Conservation (phyloP, 805 yeast genomes). For the Martiniozyma abietophila region DNA sequence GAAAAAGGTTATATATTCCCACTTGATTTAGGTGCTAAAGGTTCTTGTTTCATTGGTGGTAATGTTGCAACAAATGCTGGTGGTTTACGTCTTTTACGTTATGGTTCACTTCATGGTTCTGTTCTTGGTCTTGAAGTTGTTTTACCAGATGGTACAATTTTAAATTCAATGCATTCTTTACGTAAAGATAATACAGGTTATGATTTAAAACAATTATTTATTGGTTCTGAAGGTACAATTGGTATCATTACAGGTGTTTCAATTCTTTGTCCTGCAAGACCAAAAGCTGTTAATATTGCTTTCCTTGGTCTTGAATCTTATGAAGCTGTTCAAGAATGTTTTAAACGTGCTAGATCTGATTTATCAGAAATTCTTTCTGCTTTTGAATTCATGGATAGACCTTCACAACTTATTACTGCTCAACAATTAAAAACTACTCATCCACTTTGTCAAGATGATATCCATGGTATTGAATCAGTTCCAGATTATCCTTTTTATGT, state of each 20-base stretch:
- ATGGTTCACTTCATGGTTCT: constrained; percentile 88
- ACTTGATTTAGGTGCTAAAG: constrained; percentile 90
- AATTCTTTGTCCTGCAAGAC: constrained; percentile 81
- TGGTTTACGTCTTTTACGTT: constrained; percentile 77
- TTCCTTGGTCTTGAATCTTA: constrained; percentile 74
- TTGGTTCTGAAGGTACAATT: constrained; percentile 89
- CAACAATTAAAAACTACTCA: constrained; percentile 50
- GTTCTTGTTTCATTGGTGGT: constrained; percentile 94
- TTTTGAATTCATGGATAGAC: constrained; percentile 85
- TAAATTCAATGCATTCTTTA: constrained; percentile 72
- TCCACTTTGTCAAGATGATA: constrained; percentile 61
- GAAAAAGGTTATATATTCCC: constrained; percentile 90
- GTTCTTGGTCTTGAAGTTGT: constrained; percentile 90
- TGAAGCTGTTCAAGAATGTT: constrained; percentile 77
- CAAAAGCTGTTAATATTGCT: constrained; percentile 79
- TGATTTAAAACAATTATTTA: constrained; percentile 84
- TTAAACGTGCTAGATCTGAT: constrained; percentile 67
- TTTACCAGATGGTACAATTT: constrained; percentile 79
- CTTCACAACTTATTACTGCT: constrained; percentile 56
- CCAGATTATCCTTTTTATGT: constrained; percentile 79
- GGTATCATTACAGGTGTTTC: constrained; percentile 90
- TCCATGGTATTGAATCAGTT: constrained; percentile 31
- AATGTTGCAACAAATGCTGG: constrained; percentile 95
- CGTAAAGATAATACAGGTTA: constrained; percentile 95
- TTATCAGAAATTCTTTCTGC: constrained; percentile 84